Conservation (phyloP, 371 early-diverging fungal species). For the Capillidium heterosporum region DNA sequence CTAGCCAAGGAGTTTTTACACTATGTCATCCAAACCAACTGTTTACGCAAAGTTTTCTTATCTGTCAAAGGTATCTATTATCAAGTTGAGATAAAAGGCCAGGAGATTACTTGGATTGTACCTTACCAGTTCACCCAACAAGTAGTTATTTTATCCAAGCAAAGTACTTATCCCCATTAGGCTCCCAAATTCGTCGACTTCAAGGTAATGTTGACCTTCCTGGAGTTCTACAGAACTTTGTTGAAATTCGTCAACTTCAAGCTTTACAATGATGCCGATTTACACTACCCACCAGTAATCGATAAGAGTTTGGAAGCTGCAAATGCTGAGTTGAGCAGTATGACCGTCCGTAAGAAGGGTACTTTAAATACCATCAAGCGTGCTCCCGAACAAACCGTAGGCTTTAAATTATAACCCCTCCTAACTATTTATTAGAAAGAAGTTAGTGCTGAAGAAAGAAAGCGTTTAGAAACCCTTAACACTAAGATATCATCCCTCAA, state of each 20-base stretch:
- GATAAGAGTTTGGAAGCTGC: conserved; percentile 37
- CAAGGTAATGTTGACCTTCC: conserved; percentile 88
- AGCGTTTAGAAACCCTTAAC: neutral
- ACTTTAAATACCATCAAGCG: neutral
- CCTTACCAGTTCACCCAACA: conserved; percentile 85
- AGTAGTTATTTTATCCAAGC: conserved; percentile 16
- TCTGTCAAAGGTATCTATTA: conserved; percentile 98
- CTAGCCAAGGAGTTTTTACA: conserved; percentile 80
- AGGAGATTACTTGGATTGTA: conserved; percentile 84
- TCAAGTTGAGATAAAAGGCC: conserved; percentile 89
- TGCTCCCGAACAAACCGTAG: neutral
- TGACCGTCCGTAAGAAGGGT: conserved; percentile 30
- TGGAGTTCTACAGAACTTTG: conserved; percentile 84
- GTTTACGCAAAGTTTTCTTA: conserved; percentile 75
- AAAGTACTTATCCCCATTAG: conserved; percentile 10
- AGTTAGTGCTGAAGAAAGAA: neutral
- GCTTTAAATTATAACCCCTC: neutral
- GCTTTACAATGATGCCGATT: conserved; percentile 66
- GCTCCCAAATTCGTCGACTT: conserved; percentile 91
- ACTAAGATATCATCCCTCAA: neutral
- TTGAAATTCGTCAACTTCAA: conserved; percentile 91
- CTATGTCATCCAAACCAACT: conserved; percentile 59
- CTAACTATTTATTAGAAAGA: neutral
- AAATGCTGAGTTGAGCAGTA: conserved; percentile 52
- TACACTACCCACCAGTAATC: conserved; percentile 75